Evolutionary conservation across 257 asterid genomes (phyloP).

Genomic region (Solanum lycopersicoides): DNA sequence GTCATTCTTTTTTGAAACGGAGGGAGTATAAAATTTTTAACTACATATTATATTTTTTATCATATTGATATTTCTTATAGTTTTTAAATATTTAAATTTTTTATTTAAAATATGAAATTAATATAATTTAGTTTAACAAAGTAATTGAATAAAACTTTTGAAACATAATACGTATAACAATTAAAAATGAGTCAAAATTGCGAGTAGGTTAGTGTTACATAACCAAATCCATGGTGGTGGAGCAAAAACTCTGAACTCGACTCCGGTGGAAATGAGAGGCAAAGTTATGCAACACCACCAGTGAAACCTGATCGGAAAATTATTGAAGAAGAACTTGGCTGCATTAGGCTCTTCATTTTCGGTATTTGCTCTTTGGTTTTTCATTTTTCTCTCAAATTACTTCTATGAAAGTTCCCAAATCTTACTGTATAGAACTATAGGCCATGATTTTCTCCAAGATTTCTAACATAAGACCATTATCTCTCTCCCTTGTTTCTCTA

Average conservation of each 20-base stretch:
- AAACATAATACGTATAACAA: too few species aligned
- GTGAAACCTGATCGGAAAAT: neutral
- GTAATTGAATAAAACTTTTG: too few species aligned
- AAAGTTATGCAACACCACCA: neutral
- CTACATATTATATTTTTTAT: too few species aligned
- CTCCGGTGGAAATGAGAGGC: neutral
- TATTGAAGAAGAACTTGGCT: neutral
- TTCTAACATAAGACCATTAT: neutral
- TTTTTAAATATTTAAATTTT: too few species aligned
- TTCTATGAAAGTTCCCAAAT: neutral
- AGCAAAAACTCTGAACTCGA: neutral
- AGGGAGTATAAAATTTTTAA: too few species aligned
- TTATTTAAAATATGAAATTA: too few species aligned
- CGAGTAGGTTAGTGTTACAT: too few species aligned
- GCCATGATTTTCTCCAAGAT: neutral
- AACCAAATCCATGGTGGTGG: neutral
- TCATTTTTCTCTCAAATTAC: neutral
- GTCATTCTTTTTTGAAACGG: too few species aligned
- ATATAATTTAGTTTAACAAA: too few species aligned
- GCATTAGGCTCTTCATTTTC: neutral
- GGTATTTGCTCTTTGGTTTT: neutral
- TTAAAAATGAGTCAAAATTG: too few species aligned
- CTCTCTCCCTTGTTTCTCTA: constrained; percentile 33
- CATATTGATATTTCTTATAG: too few species aligned
- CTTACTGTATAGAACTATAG: neutral